phyloP scores from a whole-genome alignment of 768 basidiomycete genomes.

The Cystoderma amianthinum region DNA sequence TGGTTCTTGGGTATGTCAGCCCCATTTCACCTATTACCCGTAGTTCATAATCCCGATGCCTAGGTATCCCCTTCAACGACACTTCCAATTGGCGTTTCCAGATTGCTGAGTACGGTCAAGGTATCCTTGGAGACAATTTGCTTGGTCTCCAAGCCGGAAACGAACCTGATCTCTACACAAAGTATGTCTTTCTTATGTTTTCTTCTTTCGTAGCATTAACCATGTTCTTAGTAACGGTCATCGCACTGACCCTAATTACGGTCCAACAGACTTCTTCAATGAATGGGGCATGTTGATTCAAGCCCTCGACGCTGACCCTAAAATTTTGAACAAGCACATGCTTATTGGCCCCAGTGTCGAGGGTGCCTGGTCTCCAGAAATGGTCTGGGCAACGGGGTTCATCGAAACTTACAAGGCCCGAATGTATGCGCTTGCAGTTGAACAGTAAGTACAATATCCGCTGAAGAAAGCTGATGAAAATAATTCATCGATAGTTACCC shows the following conservation, averaged over 20 bases:
- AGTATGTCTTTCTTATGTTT: slow-evolving; percentile 12
- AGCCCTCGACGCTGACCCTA: slow-evolving; percentile 15
- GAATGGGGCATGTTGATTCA: slow-evolving; percentile 27
- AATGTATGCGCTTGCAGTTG: slow-evolving; percentile 42
- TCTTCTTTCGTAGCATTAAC: slow-evolving; percentile 3
- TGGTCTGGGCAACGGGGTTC: slow-evolving; percentile 45
- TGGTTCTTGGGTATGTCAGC: slow-evolving; percentile 50
- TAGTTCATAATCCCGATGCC: background rate
- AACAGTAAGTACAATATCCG: slow-evolving; percentile 33
- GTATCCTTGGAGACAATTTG: slow-evolving; percentile 57
- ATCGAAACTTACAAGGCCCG: slow-evolving; percentile 32
- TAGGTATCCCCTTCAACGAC: slow-evolving; percentile 61
- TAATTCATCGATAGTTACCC: slow-evolving; percentile 20
- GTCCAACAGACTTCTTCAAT: slow-evolving; percentile 34
- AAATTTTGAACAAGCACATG: slow-evolving; percentile 17
- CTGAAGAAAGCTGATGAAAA: background rate
- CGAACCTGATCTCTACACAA: slow-evolving; percentile 70
- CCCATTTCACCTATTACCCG: background rate
- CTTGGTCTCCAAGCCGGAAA: slow-evolving; percentile 70
- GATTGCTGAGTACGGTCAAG: slow-evolving; percentile 52
- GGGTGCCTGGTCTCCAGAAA: slow-evolving; percentile 39
- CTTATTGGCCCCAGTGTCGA: slow-evolving; percentile 65
- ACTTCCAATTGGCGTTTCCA: slow-evolving; percentile 41
- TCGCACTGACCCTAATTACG: slow-evolving; percentile 19
- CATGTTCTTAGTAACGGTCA: slow-evolving; percentile 21